phyloP scores from a whole-genome alignment of 1,284 basidiomycete genomes.

The Ganoderma multipileum region DNA sequence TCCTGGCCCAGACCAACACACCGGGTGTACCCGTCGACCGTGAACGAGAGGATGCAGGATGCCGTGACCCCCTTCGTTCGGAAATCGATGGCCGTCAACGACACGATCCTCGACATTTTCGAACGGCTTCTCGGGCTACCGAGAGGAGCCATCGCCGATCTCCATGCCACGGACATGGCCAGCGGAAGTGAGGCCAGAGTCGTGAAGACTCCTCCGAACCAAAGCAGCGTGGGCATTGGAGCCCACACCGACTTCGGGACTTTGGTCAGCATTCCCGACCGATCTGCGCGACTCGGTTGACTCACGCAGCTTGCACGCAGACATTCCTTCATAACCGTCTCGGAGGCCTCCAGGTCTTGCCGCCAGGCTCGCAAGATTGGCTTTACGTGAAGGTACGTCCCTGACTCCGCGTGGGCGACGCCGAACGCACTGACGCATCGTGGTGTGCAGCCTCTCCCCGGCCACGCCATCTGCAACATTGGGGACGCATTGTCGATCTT shows the following conservation, averaged over 20 bases:
- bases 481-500: slow-evolving; percentile 46
- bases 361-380: slow-evolving; percentile 45
- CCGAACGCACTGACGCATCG: slow-evolving; percentile 9
- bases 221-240: slow-evolving; percentile 40
- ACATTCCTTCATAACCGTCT: slow-evolving; percentile 46
- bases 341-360: slow-evolving; percentile 52
- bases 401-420: slow-evolving; percentile 13
- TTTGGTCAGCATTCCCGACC: slow-evolving; percentile 40
- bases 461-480: slow-evolving; percentile 48
- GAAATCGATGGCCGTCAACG: slow-evolving; percentile 63
- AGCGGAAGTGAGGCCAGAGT: slow-evolving; percentile 69
- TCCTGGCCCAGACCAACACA: slow-evolving; percentile 59
- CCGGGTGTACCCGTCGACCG: slow-evolving; percentile 61
- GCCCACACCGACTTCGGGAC: slow-evolving; percentile 52
- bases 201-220: slow-evolving; percentile 55
- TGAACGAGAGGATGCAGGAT: slow-evolving; percentile 56
- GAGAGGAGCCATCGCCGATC: slow-evolving; percentile 50
- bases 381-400: slow-evolving; percentile 46
- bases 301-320: slow-evolving; percentile 16
- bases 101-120: slow-evolving; percentile 60
- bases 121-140: slow-evolving; percentile 64
- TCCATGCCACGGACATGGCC: slow-evolving; percentile 54
- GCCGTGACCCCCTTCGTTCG: slow-evolving; percentile 62
- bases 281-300: slow-evolving; percentile 7
- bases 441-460: slow-evolving; percentile 40